A percentile compares a stretch with the other conserved stretches of the same genome.
These are phyloP conservation scores for Phytopythium ostracodes DNA, from an alignment of 352 stramenopile genomes.

Conservation along the genomic window DNA sequence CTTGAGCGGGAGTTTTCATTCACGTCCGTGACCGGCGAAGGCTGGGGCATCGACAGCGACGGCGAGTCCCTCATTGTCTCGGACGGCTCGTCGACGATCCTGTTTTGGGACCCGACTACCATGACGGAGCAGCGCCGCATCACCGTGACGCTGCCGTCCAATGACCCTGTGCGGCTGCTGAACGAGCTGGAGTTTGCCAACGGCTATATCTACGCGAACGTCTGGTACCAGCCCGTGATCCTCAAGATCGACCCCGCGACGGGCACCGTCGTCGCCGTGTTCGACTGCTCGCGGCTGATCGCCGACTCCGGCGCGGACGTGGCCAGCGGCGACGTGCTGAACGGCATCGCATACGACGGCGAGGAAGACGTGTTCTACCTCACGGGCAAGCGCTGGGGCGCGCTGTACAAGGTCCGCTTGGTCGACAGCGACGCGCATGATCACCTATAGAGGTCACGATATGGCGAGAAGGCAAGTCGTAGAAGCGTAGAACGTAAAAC, in stretches of 20 bases:
- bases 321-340: constrained; percentile 79
- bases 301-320: constrained; percentile 44
- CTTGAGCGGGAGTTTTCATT: constrained; percentile 72
- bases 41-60: constrained; percentile 92
- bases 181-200: constrained; percentile 94
- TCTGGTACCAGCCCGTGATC: constrained; percentile 92
- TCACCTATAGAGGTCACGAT: background rate
- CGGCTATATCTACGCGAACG: constrained; percentile 92
- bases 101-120: constrained; percentile 89
- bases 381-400: constrained; percentile 91
- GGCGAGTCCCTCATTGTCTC: constrained; percentile 64
- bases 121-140: constrained; percentile 73
- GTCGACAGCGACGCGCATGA: constrained; percentile 22
- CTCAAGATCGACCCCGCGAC: constrained; percentile 90
- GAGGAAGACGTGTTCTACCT: constrained; percentile 90
- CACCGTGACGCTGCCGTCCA: constrained; percentile 44
- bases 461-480: background rate
- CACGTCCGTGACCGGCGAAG: constrained; percentile 74
- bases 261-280: constrained; percentile 85
- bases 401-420: constrained; percentile 88
- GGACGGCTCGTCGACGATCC: constrained; percentile 87
- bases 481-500: background rate
- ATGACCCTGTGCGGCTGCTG: constrained; percentile 55
- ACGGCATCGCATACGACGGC: constrained; percentile 92
- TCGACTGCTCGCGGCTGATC: constrained; percentile 76